Evolutionary conservation across 2,329 filamentous ascomycete species (phyloP), one percentile per base, ranked within the genome.

Genomic region (Cladophialophora bantiana): DNA sequence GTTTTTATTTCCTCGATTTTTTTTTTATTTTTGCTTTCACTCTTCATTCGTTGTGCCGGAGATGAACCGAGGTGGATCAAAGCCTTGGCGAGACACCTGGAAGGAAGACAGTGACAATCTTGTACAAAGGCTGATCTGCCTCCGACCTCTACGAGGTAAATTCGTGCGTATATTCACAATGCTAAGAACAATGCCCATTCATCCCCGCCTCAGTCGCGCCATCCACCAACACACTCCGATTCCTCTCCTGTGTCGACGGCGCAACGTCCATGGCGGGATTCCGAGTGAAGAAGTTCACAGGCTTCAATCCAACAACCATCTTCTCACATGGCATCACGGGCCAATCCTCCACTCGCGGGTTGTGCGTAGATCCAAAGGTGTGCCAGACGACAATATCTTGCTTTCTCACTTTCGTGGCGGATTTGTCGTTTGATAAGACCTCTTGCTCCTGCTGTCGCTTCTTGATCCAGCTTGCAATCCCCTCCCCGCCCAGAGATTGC

Each of bases 401-500:
- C 65, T 81, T 77, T 2, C 73, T 71, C 2, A 81, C 78, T n/a
- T 57, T 57, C 13, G 59, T 56, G 15, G 50, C 7, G 70, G 64
- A 5, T 77, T 75, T 10, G 34, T 42, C 36, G n/a, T n/a, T 15
- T n/a, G 12, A 7, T 4, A 20, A 76, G 74, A 0, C 75, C 73
- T 67, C 74, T 73, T 54, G 75, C 15, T 76, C 73, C 6, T 76
- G 72, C 42, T 82, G 78, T 48, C 79, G 73, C 18, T 81, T 77
- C 55, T 78, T 79, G 7, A 79, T 77, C 77, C 79, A 84, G 35
- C 79, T 78, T 9, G 80, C 77, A 13, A 85, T 79, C 4, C 82
- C 82, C 6, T 79, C 79, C 0, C 81, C 82, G 31, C 82, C 82
- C 7, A 79, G 74, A 7, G 80, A 83, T 72, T 87, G 85, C 65